Evolutionary conservation across 2,329 filamentous ascomycete genomes (phyloP).

Genomic region (Claviceps citrina): DNA sequence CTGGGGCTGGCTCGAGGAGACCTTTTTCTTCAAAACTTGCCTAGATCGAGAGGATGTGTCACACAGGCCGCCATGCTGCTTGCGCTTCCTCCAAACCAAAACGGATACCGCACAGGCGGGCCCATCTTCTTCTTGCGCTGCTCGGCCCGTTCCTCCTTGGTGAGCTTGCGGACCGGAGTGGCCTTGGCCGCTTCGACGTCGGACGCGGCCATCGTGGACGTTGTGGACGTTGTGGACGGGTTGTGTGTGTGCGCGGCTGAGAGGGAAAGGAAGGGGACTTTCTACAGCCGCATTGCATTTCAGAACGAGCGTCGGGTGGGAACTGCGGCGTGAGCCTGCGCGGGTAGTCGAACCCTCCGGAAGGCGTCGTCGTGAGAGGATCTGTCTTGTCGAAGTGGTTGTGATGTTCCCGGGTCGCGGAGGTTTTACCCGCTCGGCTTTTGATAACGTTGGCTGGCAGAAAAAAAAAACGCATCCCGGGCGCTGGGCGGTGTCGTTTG

Average conservation of each 20-base stretch:
- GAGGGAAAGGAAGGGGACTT: neutral
- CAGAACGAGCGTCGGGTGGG: neutral
- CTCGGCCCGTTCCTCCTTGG: slow-evolving; percentile 6
- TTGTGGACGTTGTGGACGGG: no score
- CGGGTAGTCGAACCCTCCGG: no score
- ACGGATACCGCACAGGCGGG: slow-evolving; percentile 47
- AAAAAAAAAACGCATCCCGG: slow-evolving; percentile 1
- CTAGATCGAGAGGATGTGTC: slow-evolving; percentile 83
- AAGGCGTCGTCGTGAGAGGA: no score
- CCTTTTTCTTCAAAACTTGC: slow-evolving; percentile 35
- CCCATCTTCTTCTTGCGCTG: slow-evolving; percentile 21
- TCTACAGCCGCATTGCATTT: slow-evolving; percentile 3
- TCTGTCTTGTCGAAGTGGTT: no score
- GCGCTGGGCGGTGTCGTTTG: slow-evolving; percentile 6
- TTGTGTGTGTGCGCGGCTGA: neutral
- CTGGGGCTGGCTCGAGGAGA: neutral
- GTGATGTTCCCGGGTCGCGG: neutral
- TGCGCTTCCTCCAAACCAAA: slow-evolving; percentile 94
- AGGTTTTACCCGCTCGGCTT: neutral
- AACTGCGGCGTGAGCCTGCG: neutral
- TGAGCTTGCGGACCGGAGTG: slow-evolving; percentile 5
- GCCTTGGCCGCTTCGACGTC: slow-evolving; percentile 4
- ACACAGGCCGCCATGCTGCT: slow-evolving; percentile 82
- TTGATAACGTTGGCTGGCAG: slow-evolving; percentile 7
- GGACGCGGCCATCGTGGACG: slow-evolving; percentile 9